Conservation (phyloP, 495 filamentous ascomycete genomes). For the Viridothelium virens region DNA sequence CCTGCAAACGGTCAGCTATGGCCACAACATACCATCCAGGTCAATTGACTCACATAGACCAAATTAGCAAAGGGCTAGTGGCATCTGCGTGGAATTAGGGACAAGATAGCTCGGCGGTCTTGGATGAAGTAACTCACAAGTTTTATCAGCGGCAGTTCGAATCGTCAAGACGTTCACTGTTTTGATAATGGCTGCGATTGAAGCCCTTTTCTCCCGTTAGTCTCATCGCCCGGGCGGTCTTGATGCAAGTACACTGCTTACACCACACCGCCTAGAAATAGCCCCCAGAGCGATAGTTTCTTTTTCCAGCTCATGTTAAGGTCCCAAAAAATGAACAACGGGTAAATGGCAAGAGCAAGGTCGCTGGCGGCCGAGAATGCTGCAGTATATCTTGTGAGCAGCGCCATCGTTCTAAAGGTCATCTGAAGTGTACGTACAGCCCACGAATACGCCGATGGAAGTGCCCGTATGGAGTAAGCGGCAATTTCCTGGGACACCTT, state of each 20-base stretch:
- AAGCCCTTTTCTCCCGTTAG: neutral
- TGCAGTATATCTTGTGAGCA: neutral
- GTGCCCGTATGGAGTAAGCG: neutral
- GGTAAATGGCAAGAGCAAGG: conserved; percentile 17
- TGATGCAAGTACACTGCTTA: neutral
- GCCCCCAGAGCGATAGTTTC: conserved; percentile 10
- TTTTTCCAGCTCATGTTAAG: conserved; percentile 15
- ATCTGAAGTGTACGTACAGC: conserved; percentile 4
- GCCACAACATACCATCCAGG: neutral
- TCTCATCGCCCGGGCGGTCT: neutral
- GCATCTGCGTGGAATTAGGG: neutral
- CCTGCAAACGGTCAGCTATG: conserved; percentile 1
- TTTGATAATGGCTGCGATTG: conserved; percentile 1
- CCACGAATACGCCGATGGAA: neutral
- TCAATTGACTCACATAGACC: conserved; percentile 1
- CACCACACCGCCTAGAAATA: conserved; percentile 15
- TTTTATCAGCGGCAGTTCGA: neutral
- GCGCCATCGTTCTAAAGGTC: neutral
- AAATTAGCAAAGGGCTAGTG: neutral
- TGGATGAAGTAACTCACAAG: neutral
- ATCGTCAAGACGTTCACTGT: neutral
- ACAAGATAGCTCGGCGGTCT: neutral
- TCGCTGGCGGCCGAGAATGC: conserved; percentile 13
- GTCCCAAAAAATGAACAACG: conserved; percentile 16
- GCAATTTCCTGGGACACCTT: conserved; percentile 14